Base-by-base conservation (phyloP, 176 grass and related monocot genomes). In the Olyra latifolia region DNA sequence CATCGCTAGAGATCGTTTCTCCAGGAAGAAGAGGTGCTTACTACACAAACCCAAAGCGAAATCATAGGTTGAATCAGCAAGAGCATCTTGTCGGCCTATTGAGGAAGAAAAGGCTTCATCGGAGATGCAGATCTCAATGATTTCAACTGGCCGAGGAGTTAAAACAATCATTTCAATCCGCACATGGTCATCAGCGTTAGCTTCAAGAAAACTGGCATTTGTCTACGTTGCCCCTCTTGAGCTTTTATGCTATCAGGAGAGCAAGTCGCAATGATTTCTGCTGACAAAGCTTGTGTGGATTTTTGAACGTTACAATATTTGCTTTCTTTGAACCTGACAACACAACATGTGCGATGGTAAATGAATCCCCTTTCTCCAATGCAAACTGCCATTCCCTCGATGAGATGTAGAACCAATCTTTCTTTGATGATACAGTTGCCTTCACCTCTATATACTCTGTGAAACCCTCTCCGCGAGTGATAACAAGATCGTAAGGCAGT, bases 401-500 rank as follows among this genome's bases (percentile, higher is more conserved):
- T 11, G 92, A 74, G 66, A 98, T 87, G 27, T 85, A 47, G 61
- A 98, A 98, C 96, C 96, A 98, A 39, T 93, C 76, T 83, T 91
- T 98, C 32, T 17, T 91, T 23, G 87, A 76, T 79, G 76, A 87
- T 52, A 76, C 52, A 16, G 95, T 98, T 40, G 95, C 84, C 68
- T 98, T 98, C 59, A 98, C 95, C 82, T 98, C 95, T 66, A 98
- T 81, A 58, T 85, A 98, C 55, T 98, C 95, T 39, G n/a, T 89
- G 17, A 29, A 52, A 40, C 83, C 80, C 47, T 50, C 65, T 9
- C 60, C 29, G 8, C 74, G 70, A 6, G 85, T 86, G 54, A 95
- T 84, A 42, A 91, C 86, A 71, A 98, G 12, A 83, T 98, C 92
- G 35, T 98, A 98, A 55, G 90, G 96, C 14, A 91, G 85, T 13